Base-by-base conservation (phyloP, 1,139 yeast species). In the Debaryomyces psychrophilus region DNA sequence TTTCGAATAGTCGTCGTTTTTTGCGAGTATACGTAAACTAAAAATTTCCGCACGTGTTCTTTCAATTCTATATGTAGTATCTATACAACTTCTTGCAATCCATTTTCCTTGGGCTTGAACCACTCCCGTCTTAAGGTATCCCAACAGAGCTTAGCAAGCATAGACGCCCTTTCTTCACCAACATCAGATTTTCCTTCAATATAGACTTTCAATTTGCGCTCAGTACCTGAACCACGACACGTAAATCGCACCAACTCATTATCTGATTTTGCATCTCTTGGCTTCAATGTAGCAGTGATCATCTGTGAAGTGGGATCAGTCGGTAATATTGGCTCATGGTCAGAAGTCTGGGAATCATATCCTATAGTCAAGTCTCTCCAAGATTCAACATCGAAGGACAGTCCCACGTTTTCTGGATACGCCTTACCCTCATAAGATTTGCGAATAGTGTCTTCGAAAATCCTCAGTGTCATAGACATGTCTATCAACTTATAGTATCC, bases 191-290 rank as follows among this genome's bases (percentile, higher is more conserved):
- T 67, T 0, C 95, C 96, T 62, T 93, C 98, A 37, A 93, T 85
- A 66, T 93, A 93, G 1, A 92, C 89, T 64, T 93, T 93, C 51
- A 93, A 71, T 60, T 93, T 93, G 3, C 98, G 98, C 62, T 93
- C 99, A 0, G 99, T 93, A 8, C 99, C 99, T 4, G 97, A 89
- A 0, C 98, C 97, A 43, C 99, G 76, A 43, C 89, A 83, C 0
- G 98, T 92, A 61, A 92, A 85, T 36, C 96, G 70, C 1, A 90
- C 82, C 17, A 54, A 52, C 31, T 70, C 79, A 3, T 51, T 56
- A 1, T 52, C 49, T 25, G 47, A 36, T 1, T 47, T 41, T 8
- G 59, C 62, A n/a, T 58, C 48, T 3, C 66, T 58, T 33, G 68
- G 57, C 31, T 50, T 47, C 38, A 81, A 57, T 8, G 64, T 65